Conservation (phyloP, 768 basidiomycete species). For the Scleroderma bovista region DNA sequence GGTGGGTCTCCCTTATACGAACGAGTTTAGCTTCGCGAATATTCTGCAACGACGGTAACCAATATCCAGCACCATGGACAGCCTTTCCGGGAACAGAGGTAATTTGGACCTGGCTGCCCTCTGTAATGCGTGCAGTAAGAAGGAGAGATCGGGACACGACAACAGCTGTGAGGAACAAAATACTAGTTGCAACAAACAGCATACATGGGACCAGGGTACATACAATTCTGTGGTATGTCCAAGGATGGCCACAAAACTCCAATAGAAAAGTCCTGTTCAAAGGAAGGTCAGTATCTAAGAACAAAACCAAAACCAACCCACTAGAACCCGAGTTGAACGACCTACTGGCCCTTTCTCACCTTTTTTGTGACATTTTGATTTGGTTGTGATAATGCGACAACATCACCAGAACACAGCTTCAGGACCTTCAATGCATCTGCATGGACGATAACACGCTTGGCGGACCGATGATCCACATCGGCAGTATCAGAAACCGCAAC, state of each 20-base stretch:
- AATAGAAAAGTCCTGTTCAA: conserved; percentile 51
- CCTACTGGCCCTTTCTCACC: conserved; percentile 26
- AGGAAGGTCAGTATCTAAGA: conserved; percentile 13
- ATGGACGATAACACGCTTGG: conserved; percentile 60
- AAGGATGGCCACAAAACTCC: conserved; percentile 75
- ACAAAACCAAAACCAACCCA: conserved; percentile 3
- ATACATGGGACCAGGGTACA: conserved; percentile 20
- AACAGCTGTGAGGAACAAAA: conserved; percentile 38
- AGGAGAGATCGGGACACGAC: conserved; percentile 51
- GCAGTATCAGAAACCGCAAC: conserved; percentile 31
- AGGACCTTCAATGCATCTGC: conserved; percentile 53
- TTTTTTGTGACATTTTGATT: conserved; percentile 29
- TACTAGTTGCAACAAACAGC: too few relatives aligned
- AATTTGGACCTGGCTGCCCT: conserved; percentile 45
- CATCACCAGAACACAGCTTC: conserved; percentile 65
- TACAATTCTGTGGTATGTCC: conserved; percentile 55
- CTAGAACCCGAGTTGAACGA: conserved; percentile 1
- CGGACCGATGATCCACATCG: conserved; percentile 43
- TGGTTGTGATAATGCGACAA: conserved; percentile 47
- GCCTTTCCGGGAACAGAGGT: conserved; percentile 40
- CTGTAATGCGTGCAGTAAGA: conserved; percentile 53
- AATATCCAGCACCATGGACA: conserved; percentile 33
- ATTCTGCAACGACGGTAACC: conserved; percentile 46
- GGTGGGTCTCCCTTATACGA: conserved; percentile 44
- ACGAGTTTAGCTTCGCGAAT: conserved; percentile 48